Evolutionary conservation across 345 rosid species (phyloP).

Genomic region (Psidium friedrichsthalianum): DNA sequence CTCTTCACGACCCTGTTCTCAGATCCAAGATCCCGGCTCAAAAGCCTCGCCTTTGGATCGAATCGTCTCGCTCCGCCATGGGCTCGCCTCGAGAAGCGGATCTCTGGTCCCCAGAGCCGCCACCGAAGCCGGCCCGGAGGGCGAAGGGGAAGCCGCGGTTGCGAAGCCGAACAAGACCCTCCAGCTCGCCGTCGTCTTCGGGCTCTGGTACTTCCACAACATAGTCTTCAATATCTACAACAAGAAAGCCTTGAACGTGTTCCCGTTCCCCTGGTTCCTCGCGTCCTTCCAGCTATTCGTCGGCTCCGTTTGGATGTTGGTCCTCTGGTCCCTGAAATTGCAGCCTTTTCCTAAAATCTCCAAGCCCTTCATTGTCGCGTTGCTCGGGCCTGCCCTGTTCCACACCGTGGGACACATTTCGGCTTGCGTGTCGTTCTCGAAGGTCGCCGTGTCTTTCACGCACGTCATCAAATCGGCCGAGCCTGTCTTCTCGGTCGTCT

Average conservation of each 20-base stretch:
- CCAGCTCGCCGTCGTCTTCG: slow-evolving; percentile 66
- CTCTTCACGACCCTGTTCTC: slow-evolving; percentile 14
- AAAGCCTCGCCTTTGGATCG: slow-evolving; percentile 9
- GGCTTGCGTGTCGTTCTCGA: slow-evolving; percentile 95
- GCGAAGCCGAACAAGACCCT: slow-evolving; percentile 34
- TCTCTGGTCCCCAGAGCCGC: slow-evolving; percentile 32
- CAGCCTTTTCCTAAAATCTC: slow-evolving; percentile 81
- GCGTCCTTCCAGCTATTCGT: slow-evolving; percentile 90
- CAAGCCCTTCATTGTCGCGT: slow-evolving; percentile 68
- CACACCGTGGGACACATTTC: slow-evolving; percentile 96
- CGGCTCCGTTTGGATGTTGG: slow-evolving; percentile 88
- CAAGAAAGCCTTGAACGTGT: slow-evolving; percentile 76
- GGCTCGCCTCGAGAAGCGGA: slow-evolving; percentile 12
- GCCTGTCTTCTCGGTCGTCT: slow-evolving; percentile 90
- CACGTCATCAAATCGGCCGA: slow-evolving; percentile 95
- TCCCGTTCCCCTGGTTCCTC: slow-evolving; percentile 95
- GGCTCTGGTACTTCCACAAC: slow-evolving; percentile 90
- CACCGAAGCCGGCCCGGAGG: slow-evolving; percentile 36
- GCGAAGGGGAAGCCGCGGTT: slow-evolving; percentile 7
- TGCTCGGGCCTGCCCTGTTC: slow-evolving; percentile 92
- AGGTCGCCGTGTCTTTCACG: slow-evolving; percentile 96
- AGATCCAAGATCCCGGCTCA: slow-evolving; percentile 26
- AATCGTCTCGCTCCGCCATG: neutral
- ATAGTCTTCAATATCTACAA: slow-evolving; percentile 90
- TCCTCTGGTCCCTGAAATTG: slow-evolving; percentile 68